These are phyloP conservation scores for Flaveria sonorensis DNA, from an alignment of 129 eudicot genomes.

Conservation along the genomic window DNA sequence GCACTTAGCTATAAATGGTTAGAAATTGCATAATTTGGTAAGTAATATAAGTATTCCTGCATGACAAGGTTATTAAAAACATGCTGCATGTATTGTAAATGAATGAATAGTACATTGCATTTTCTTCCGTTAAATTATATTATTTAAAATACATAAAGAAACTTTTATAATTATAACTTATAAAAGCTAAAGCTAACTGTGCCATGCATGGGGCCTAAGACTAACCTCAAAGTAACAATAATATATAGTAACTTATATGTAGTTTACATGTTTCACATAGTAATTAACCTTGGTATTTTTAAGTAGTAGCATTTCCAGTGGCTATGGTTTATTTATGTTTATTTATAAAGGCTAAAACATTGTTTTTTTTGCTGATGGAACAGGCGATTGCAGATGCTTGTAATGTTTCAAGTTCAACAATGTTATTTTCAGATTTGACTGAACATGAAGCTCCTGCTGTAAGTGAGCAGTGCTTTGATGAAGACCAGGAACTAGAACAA, in stretches of 20 bases:
- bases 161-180: neutral
- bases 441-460: slow-evolving; percentile 66
- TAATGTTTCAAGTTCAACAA: slow-evolving; percentile 45
- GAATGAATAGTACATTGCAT: neutral
- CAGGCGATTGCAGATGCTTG: slow-evolving; percentile 91
- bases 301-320: slow-evolving; percentile 4
- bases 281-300: neutral
- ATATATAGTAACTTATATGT: neutral
- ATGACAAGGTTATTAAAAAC: neutral
- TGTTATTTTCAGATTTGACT: slow-evolving; percentile 48
- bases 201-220: slow-evolving; percentile 8
- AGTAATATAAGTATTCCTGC: neutral
- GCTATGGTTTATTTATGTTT: slow-evolving; percentile 18
- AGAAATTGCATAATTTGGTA: neutral
- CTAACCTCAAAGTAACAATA: neutral
- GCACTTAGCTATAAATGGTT: neutral
- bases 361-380: slow-evolving; percentile 23
- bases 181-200: neutral
- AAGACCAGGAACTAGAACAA: slow-evolving; percentile 83
- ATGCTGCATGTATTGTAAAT: neutral
- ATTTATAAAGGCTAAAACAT: neutral
- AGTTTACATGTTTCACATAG: neutral
- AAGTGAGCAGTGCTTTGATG: slow-evolving; percentile 54
- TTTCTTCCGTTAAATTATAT: neutral
- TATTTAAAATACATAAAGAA: neutral